Evolutionary conservation across 1,139 yeast genomes (phyloP).

Genomic region (Yamadazyma dendronema): DNA sequence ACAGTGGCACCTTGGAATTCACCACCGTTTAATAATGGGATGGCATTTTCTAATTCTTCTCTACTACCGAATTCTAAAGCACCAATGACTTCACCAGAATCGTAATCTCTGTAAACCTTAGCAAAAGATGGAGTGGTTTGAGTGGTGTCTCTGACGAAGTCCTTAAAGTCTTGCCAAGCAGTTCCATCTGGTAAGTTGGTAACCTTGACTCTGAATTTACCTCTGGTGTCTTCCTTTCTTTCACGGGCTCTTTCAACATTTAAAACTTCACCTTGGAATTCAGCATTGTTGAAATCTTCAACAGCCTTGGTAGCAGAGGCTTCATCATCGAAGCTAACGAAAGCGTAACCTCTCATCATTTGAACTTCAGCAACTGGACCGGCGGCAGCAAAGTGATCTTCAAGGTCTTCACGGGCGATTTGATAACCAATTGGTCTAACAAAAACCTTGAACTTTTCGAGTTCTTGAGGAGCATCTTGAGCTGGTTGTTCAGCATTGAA

Average conservation of each 20-base stretch:
- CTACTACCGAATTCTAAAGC: slow-evolving; percentile 75
- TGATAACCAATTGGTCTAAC: slow-evolving; percentile 41
- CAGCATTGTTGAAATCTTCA: slow-evolving; percentile 56
- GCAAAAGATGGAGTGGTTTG: slow-evolving; percentile 68
- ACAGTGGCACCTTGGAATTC: slow-evolving; percentile 68
- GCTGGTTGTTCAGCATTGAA: slow-evolving; percentile 4
- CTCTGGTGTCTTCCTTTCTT: slow-evolving; percentile 58
- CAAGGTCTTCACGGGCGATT: slow-evolving; percentile 56
- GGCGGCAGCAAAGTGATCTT: slow-evolving; percentile 61
- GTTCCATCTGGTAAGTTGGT: slow-evolving; percentile 70
- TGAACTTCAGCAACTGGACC: slow-evolving; percentile 70
- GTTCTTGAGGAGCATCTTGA: slow-evolving; percentile 5
- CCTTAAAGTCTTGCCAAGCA: slow-evolving; percentile 85
- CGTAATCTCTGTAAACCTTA: slow-evolving; percentile 62
- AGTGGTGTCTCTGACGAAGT: slow-evolving; percentile 70
- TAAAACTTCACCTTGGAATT: slow-evolving; percentile 61
- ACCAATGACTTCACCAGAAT: slow-evolving; percentile 64
- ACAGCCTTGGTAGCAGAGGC: slow-evolving; percentile 69
- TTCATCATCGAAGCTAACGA: slow-evolving; percentile 64
- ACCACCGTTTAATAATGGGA: slow-evolving; percentile 65
- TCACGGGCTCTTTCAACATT: slow-evolving; percentile 70
- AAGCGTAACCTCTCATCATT: slow-evolving; percentile 74
- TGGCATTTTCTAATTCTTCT: slow-evolving; percentile 70
- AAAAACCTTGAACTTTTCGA: slow-evolving; percentile 35
- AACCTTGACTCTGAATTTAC: slow-evolving; percentile 70